Base-by-base conservation (phyloP, 2,329 filamentous ascomycete genomes). In the Fusarium subtropicale region DNA sequence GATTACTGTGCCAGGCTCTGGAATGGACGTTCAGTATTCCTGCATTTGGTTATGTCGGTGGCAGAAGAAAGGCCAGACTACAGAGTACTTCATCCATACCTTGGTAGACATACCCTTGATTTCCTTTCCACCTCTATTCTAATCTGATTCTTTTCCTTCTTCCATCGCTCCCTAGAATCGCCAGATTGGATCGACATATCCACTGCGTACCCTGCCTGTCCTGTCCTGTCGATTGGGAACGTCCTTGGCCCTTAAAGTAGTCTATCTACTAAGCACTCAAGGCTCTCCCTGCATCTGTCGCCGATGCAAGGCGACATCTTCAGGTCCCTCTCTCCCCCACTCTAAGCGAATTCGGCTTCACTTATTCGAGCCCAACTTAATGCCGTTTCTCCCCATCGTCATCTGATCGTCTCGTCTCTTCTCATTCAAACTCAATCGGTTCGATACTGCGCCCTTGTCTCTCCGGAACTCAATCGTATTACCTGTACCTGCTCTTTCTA, bases 11-110 rank as follows among this genome's bases (percentile, higher is more conserved):
- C 59, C 63, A 57, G 63, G 62, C 50, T 64, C 56, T 55, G 65
- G 67, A 64, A 70, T 70, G 67, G 41, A 67, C 63, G 60, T 31
- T 11, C 39, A 51, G 33, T 28, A 58, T 65, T 34, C 42, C 28
- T 45, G 41, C 42, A 42, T 67, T 45, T 54, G 53, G 58, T 62
- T 41, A 44, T 60, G 38, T 45, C 55, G 34, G 53, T 55, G 53
- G 58, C 41, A 68, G 54, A 54, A 47, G 58, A 56, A 48, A 50
- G 46, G 30, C 41, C 11, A 30, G 28, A 30, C 28, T 30, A 12
- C 10, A 22, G 20, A 22, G 28, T 30, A 61, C 30, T 46, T n/a
- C 38, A 41, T 22, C 9, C 22, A 24, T 42, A 42, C 22, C 41
- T 42, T 12, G 12, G 28, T 30, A 46, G 26, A 59, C 62, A 59